Percentiles rank a stretch among this genome's conserved stretches.
phyloP scores from a whole-genome alignment of 257 asterid genomes.

The Fraxinus quadrangulata region DNA sequence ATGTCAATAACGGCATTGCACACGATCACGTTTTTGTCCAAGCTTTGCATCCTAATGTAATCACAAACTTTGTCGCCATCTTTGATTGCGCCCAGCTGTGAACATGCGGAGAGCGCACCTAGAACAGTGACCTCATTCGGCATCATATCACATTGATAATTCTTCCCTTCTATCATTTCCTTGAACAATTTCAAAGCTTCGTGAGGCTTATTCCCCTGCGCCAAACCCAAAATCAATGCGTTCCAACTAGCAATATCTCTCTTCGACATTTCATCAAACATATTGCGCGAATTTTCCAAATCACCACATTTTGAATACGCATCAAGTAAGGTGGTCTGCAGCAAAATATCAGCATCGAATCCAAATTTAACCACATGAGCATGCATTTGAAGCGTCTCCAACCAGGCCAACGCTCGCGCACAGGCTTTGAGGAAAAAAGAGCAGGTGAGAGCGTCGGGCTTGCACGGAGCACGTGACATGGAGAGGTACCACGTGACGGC shows the following conservation, averaged over 20 bases:
- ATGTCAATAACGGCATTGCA: slow-evolving; percentile 87
- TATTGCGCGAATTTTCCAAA: slow-evolving; percentile 43
- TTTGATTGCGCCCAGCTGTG: slow-evolving; percentile 75
- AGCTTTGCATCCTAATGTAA: slow-evolving; percentile 37
- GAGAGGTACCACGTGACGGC: slow-evolving; percentile 59
- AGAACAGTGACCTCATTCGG: slow-evolving; percentile 86
- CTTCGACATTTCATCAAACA: slow-evolving; percentile 75
- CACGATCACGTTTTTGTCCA: slow-evolving; percentile 64
- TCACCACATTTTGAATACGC: slow-evolving; percentile 70
- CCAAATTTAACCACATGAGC: slow-evolving; percentile 54
- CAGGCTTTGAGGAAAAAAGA: slow-evolving; percentile 93
- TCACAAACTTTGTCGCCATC: slow-evolving; percentile 59
- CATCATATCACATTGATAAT: slow-evolving; percentile 18
- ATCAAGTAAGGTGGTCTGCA: slow-evolving; percentile 82
- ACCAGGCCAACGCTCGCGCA: slow-evolving; percentile 66
- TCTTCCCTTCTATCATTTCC: slow-evolving; percentile 41
- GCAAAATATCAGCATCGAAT: slow-evolving; percentile 52
- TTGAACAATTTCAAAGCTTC: slow-evolving; percentile 70
- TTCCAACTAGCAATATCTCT: slow-evolving; percentile 90
- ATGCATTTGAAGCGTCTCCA: slow-evolving; percentile 64
- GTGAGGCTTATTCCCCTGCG: slow-evolving; percentile 73
- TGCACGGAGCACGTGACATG: slow-evolving; percentile 67
- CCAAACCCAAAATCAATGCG: slow-evolving; percentile 82
- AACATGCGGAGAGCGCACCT: slow-evolving; percentile 82
- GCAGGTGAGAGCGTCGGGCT: slow-evolving; percentile 86